Evolutionary conservation across 352 stramenopile genomes (phyloP).

Genomic region (Phytophthora pistaciae): DNA sequence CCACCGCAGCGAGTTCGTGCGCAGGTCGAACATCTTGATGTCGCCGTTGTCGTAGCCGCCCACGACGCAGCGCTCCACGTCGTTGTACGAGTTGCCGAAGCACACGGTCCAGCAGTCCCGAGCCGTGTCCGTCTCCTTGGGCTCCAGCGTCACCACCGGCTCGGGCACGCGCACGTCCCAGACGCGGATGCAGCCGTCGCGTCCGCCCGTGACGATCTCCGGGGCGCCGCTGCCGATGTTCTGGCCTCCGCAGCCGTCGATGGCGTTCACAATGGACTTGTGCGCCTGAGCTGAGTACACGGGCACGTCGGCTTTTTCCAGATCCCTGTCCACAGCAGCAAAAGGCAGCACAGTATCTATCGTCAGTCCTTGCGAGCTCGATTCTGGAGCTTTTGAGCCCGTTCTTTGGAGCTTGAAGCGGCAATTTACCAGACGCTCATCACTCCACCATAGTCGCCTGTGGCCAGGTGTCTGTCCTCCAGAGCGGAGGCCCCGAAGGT

Average conservation of each 20-base stretch:
- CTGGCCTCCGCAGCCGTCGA: constrained; percentile 95
- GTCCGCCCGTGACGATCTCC: constrained; percentile 94
- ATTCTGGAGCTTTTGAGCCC: constrained; percentile 8
- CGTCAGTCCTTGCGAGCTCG: constrained; percentile 2
- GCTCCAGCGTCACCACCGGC: constrained; percentile 93
- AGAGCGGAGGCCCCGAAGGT: constrained; percentile 95
- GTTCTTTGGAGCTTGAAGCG: constrained; percentile 3
- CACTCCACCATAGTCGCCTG: constrained; percentile 80
- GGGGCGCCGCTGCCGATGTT: constrained; percentile 91
- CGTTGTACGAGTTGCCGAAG: constrained; percentile 96
- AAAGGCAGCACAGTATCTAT: constrained; percentile 4
- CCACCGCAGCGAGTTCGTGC: constrained; percentile 94
- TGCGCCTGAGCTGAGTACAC: constrained; percentile 94
- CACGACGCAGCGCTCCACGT: constrained; percentile 93
- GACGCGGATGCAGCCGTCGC: constrained; percentile 96
- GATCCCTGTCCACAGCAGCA: constrained; percentile 56
- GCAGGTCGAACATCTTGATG: constrained; percentile 97
- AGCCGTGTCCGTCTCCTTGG: constrained; percentile 77
- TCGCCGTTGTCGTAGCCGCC: constrained; percentile 98
- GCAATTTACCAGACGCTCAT: constrained; percentile 72
- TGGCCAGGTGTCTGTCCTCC: constrained; percentile 90
- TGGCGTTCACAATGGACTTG: constrained; percentile 94
- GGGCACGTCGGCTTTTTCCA: constrained; percentile 80
- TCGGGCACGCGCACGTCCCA: constrained; percentile 94
- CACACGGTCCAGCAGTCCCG: constrained; percentile 97